phyloP scores from a whole-genome alignment of 2,329 filamentous ascomycete species.

The Fusarium pseudonygamai region DNA sequence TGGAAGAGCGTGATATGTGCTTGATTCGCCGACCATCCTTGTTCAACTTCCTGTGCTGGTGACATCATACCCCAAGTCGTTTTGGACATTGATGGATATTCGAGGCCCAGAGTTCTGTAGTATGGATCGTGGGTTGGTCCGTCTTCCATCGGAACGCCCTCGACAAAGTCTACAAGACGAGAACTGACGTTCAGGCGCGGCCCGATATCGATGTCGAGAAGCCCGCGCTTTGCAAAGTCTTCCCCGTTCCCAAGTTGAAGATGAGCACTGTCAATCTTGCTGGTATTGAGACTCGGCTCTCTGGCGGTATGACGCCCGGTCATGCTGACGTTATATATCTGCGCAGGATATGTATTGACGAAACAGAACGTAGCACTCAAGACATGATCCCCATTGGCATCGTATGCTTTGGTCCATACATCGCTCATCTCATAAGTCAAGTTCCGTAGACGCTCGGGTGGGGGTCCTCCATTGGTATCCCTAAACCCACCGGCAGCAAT shows the following conservation, averaged over 20 bases:
- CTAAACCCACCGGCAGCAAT: too few relatives aligned
- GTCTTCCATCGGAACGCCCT: not conserved
- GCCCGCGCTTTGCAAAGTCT: not conserved
- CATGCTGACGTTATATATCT: slow-evolving; percentile 5
- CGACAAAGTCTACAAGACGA: not conserved
- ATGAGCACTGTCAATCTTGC: not conserved
- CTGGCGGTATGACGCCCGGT: not conserved
- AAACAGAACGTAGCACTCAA: too few relatives aligned
- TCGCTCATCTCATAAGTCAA: too few relatives aligned
- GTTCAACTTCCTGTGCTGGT: not conserved
- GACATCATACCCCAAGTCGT: not conserved
- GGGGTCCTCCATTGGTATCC: too few relatives aligned
- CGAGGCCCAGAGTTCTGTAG: not conserved
- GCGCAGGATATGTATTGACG: too few relatives aligned
- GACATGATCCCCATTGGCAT: too few relatives aligned
- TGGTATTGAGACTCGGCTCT: not conserved
- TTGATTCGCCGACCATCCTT: not conserved
- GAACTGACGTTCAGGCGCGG: not conserved
- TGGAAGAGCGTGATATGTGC: not conserved
- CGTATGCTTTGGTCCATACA: too few relatives aligned
- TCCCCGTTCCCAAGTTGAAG: not conserved
- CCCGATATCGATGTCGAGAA: not conserved
- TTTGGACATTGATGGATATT: not conserved
- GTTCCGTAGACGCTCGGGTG: too few relatives aligned
- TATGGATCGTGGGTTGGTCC: not conserved